Conservation (phyloP, 2,329 filamentous ascomycete species). For the Ceratocystis ficicola region DNA sequence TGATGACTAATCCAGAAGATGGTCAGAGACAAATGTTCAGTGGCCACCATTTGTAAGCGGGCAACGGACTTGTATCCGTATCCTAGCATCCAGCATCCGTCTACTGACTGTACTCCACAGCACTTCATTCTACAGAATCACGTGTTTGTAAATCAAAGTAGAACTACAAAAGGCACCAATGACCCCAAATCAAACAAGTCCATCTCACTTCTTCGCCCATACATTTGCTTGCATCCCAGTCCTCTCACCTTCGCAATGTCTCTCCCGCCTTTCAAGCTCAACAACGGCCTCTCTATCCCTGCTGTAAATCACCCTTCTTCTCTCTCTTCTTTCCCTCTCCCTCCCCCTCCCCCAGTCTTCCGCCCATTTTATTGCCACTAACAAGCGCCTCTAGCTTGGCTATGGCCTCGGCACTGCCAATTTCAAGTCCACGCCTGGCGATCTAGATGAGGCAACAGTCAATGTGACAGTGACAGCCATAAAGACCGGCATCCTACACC, state of each 20-base stretch:
- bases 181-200: neutral
- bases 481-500: conserved; percentile 55
- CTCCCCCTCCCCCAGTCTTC: neutral
- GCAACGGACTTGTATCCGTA: neutral
- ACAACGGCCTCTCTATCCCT: conserved; percentile 61
- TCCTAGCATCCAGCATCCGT: too few species aligned
- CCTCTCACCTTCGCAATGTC: conserved; percentile 3
- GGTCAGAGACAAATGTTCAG: neutral
- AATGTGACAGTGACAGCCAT: conserved; percentile 49
- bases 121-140: neutral
- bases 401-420: conserved; percentile 62
- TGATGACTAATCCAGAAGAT: neutral
- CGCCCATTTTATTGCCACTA: neutral
- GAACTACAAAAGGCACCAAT: too few species aligned
- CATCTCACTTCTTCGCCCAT: neutral
- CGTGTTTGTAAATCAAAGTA: neutral
- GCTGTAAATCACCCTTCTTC: conserved; percentile 38
- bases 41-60: neutral
- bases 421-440: conserved; percentile 41
- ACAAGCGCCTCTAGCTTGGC: conserved; percentile 40
- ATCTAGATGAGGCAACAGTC: conserved; percentile 42
- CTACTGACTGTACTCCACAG: too few species aligned
- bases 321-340: too few species aligned
- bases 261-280: conserved; percentile 46
- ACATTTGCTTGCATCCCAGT: neutral